Evolutionary conservation across 495 filamentous ascomycete genomes (phyloP), one percentile per base, ranked within the genome.

Genomic region (Penicillium dipodomyicola): DNA sequence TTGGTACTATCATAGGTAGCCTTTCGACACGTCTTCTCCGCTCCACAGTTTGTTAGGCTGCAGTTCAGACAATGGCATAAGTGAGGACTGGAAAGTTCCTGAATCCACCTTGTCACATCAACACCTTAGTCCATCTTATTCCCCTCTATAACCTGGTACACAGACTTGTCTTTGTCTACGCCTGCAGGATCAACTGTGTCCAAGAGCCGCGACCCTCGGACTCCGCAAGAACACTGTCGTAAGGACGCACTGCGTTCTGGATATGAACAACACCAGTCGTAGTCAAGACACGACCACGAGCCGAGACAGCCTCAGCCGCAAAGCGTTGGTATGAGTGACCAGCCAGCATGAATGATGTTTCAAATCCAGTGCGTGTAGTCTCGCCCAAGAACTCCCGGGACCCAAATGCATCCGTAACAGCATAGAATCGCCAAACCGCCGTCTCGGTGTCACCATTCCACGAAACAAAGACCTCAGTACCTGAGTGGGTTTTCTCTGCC

Each of bases 371-470:
- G 8, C 74, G 67, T 30, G 62, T 43, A 1, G 45, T 51, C 37
- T 78, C 70, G 14, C 73, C 76, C 47, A 77, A 49, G 54, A 63
- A 74, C 11, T 65, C 54, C 23, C 70, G 64, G 2, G 69, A 72
- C 9, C 69, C 71, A 52, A 62, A 69, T 9, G 61, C 60, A 52
- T 71, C 73, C 0, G 65, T 63, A 7, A 73, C 58, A 2, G 64
- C 60, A 58, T 70, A 76, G 62, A 77, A 77, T 11, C 67, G 52
- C 75, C 73, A 77, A 19, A 55, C 33, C 29, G 56, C 58, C 1
- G 70, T 75, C 57, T 76, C 70, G 5, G 73, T 77, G 43, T 74
- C 73, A 4, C 75, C 75, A 42, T 77, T 77, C 73, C 73, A 76
- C 4, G 71, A 74, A 11, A 77, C 72, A 61, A 73, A 77, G 2